A percentile compares a stretch with the other conserved stretches of the same genome.
These are phyloP conservation scores for Coemansia sp. DNA, from an alignment of 192 early-diverging fungal species.

Conservation along the genomic window DNA sequence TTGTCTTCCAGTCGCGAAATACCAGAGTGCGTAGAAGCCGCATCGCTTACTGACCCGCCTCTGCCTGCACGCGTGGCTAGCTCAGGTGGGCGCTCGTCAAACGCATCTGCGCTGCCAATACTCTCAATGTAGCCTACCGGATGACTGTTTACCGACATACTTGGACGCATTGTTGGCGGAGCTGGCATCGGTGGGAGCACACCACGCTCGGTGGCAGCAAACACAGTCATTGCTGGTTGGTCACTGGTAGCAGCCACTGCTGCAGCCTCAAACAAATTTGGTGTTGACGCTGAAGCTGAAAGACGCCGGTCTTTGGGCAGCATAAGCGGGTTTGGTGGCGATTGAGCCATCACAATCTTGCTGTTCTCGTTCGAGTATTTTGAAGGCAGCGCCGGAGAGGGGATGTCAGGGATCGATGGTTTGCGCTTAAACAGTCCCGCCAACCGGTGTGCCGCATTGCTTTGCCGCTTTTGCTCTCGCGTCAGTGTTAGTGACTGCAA, in stretches of 20 bases:
- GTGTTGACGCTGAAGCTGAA: constrained; percentile 51
- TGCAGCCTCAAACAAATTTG: constrained; percentile 46
- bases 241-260: constrained; percentile 45
- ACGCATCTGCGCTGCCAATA: not conserved
- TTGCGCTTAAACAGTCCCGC: constrained; percentile 51
- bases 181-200: constrained; percentile 53
- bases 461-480: constrained; percentile 49
- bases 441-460: constrained; percentile 45
- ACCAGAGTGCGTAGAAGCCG: constrained; percentile 11
- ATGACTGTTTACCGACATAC: constrained; percentile 17
- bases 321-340: constrained; percentile 7
- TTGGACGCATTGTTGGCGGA: constrained; percentile 43
- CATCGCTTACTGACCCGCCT: constrained; percentile 27
- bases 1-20: constrained; percentile 31
- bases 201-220: constrained; percentile 47
- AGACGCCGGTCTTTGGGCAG: constrained; percentile 41
- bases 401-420: constrained; percentile 50
- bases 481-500: constrained; percentile 22
- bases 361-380: constrained; percentile 19
- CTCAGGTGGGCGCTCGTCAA: not conserved
- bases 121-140: constrained; percentile 1
- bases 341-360: constrained; percentile 12
- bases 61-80: not conserved
- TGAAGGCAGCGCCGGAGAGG: constrained; percentile 20
- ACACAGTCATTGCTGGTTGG: constrained; percentile 43